Conservation (phyloP, 768 basidiomycete genomes). For the Cystobasidiopsis lactophilus region DNA sequence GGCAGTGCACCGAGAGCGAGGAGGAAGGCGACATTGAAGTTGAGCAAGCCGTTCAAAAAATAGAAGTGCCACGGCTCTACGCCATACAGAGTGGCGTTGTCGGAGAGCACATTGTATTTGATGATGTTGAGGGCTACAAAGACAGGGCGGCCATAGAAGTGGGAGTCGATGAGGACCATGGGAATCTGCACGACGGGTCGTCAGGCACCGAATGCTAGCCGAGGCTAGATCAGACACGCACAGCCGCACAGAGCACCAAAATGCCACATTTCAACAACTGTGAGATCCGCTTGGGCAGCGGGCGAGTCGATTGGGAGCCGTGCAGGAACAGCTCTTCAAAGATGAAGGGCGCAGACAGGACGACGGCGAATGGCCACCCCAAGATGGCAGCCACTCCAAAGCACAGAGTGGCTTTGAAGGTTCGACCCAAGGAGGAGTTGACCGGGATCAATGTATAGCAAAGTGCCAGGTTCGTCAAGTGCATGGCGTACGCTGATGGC, state of each 20-base stretch:
- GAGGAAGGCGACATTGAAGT: constrained; percentile 71
- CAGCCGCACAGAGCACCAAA: too few species aligned
- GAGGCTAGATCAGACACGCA: too few species aligned
- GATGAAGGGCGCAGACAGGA: constrained; percentile 68
- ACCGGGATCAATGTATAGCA: constrained; percentile 33
- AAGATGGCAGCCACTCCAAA: constrained; percentile 68
- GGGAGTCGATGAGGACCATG: constrained; percentile 57
- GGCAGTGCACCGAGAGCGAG: constrained; percentile 62
- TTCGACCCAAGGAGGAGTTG: constrained; percentile 28
- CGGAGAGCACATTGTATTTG: constrained; percentile 72
- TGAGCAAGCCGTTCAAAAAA: constrained; percentile 65
- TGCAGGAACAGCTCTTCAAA: constrained; percentile 51
- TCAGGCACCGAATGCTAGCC: too few species aligned
- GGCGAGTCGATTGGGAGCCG: constrained; percentile 27
- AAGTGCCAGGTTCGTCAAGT: constrained; percentile 55
- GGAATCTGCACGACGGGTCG: constrained; percentile 58
- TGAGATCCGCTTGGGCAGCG: neutral
- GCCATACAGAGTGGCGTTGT: constrained; percentile 52
- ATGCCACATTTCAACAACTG: neutral
- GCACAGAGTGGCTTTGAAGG: constrained; percentile 40
- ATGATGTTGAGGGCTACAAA: constrained; percentile 86
- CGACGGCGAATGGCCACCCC: constrained; percentile 91
- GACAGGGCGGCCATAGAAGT: constrained; percentile 56
- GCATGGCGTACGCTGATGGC: constrained; percentile 90
- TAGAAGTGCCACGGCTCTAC: constrained; percentile 75